Base-by-base conservation (phyloP, 2,329 filamentous ascomycete genomes). In the Colletotrichum cereale region DNA sequence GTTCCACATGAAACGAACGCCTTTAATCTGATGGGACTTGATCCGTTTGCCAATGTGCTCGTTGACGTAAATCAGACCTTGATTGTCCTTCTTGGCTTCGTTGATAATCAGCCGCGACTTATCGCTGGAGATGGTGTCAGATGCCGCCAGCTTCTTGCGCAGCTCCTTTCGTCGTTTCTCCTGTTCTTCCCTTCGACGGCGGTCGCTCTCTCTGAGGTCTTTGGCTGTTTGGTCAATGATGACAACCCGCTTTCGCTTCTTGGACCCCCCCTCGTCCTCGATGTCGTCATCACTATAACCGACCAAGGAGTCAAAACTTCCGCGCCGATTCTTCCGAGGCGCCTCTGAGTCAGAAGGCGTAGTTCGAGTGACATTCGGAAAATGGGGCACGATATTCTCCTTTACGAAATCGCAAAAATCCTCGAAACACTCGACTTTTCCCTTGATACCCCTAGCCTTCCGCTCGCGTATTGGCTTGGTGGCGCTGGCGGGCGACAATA, bases 1-100 rank as follows among this genome's bases (percentile, higher is more conserved):
- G 75, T 94, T 91, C 94, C 95, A 98, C 85, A 98, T 88, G 80
- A 97, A 97, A 14, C 91, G 91, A 26, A 97, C 89, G 1, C 95
- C 95, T 1, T 89, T 86, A 57, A 97, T 85, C 77, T 98, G 95
- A 79, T 97, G 94, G 11, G 89, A 85, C 76, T 96, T 96, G 73
- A 97, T 93, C 7, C 83, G 84, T 10, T 76, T 77, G 0, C 89
- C 91, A 66, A 96, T 93, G 10, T 87, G 80, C 0, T 86, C 80
- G 74, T 93, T 86, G 62, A 97, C 82, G 73, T 89, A 91, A 36
- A 94, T 87, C 57, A 90, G 84, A 0, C 86, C 85, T 74, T 92
- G 83, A 18, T 88, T 81, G 3, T 91, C 87, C 26, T 85, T 82
- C 77, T 92, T 93, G 36, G 86, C 86, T 71, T 90, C 86, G 77